Conservation (phyloP, 2,329 filamentous ascomycete species). For the Taxawa tesnikishii region DNA sequence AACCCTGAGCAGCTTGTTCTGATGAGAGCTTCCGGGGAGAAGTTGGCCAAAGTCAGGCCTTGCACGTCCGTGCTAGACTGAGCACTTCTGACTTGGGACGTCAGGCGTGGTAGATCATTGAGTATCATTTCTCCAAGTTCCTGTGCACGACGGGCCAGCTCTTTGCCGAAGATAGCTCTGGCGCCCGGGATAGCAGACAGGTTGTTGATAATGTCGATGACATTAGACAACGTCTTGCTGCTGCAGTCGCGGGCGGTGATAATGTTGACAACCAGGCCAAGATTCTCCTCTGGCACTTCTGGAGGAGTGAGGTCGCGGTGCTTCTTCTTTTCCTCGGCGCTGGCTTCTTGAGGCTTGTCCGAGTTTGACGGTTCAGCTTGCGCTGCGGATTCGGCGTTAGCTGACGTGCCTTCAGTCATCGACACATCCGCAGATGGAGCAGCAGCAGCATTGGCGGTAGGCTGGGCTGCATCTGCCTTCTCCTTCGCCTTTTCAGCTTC, state of each 20-base stretch:
- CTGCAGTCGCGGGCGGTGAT: conserved; percentile 93
- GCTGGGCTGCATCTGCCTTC: conserved; percentile 15
- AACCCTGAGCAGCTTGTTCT: conserved; percentile 87
- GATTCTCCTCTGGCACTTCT: conserved; percentile 74
- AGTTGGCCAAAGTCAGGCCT: conserved; percentile 84
- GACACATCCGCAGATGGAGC: conserved; percentile 8
- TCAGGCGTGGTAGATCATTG: conserved; percentile 68
- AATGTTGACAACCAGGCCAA: conserved; percentile 91
- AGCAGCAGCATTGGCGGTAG: conserved; percentile 4
- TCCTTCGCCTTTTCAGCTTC: conserved; percentile 43
- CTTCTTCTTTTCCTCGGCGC: conserved; percentile 40
- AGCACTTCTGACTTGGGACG: conserved; percentile 76
- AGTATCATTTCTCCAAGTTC: conserved; percentile 75
- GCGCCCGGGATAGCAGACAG: conserved; percentile 85
- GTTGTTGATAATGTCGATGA: conserved; percentile 96
- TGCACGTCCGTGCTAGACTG: conserved; percentile 89
- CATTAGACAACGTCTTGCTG: conserved; percentile 95
- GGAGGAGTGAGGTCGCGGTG: conserved; percentile 61
- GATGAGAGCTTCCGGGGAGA: conserved; percentile 94
- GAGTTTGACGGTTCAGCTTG: conserved; percentile 14
- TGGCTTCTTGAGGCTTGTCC: conserved; percentile 25
- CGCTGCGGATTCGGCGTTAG: conserved; percentile 8
- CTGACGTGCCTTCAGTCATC: conserved; percentile 14
- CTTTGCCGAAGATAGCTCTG: conserved; percentile 81
- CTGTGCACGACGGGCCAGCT: conserved; percentile 80